phyloP scores from a whole-genome alignment of 352 stramenopile species.

The Phytopythium delawarense region DNA sequence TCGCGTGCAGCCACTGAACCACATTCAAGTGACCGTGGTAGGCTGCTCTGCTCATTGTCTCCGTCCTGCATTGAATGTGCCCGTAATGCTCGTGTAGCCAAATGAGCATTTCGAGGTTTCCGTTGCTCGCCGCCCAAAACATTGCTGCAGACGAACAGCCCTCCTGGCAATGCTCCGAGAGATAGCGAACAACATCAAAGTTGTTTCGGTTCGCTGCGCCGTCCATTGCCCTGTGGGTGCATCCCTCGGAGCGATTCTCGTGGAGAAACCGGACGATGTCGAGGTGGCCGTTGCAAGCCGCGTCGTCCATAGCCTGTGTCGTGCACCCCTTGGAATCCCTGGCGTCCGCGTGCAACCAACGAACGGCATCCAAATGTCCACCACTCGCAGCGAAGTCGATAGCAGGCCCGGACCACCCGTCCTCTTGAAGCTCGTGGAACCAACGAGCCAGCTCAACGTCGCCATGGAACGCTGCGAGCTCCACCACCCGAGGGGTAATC shows the following conservation, averaged over 20 bases:
- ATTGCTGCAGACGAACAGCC: slow-evolving; percentile 20
- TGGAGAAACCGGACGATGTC: slow-evolving; percentile 31
- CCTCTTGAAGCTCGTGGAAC: background rate
- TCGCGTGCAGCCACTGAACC: background rate
- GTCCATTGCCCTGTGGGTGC: slow-evolving; percentile 25
- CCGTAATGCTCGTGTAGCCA: background rate
- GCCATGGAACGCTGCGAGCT: no score
- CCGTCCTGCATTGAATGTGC: background rate
- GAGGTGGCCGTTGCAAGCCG: slow-evolving; percentile 20
- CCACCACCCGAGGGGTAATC: background rate
- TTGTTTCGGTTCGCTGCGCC: slow-evolving; percentile 26
- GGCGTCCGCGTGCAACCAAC: background rate
- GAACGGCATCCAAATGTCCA: background rate
- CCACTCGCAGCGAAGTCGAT: background rate
- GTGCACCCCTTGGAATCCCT: background rate
- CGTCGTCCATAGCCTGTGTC: slow-evolving; percentile 17
- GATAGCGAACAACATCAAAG: slow-evolving; percentile 21
- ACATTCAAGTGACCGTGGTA: background rate
- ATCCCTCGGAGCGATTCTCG: slow-evolving; percentile 22
- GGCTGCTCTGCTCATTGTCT: background rate
- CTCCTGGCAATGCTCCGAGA: slow-evolving; percentile 21
- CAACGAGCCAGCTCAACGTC: background rate
- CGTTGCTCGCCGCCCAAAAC: slow-evolving; percentile 15
- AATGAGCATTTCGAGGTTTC: background rate
- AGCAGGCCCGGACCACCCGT: background rate